Conservation (phyloP, 2,329 filamentous ascomycete genomes). For the Microcyclospora pomicola region DNA sequence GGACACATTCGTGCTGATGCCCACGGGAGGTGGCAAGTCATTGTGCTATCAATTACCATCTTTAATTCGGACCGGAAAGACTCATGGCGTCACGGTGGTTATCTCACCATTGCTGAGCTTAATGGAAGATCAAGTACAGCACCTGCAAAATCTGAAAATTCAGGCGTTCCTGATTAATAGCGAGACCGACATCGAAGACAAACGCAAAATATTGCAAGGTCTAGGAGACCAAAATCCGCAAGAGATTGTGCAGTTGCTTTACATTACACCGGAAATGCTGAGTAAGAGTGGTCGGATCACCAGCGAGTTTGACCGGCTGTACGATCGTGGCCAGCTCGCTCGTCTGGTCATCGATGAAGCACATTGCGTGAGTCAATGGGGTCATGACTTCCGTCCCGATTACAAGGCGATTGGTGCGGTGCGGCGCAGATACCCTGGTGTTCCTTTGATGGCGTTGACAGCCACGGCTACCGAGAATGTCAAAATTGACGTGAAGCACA, state of each 20-base stretch:
- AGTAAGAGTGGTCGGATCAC: conserved; percentile 62
- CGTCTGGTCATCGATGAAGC: conserved; percentile 94
- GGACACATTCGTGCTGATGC: conserved; percentile 93
- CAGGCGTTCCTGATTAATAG: conserved; percentile 72
- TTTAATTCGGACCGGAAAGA: conserved; percentile 66
- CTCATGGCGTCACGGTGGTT: conserved; percentile 76
- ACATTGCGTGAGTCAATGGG: conserved; percentile 99
- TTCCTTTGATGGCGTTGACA: conserved; percentile 88
- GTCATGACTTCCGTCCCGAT: conserved; percentile 91
- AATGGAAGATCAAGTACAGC: conserved; percentile 93
- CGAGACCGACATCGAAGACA: conserved; percentile 51
- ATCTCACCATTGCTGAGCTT: conserved; percentile 89
- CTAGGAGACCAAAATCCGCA: conserved; percentile 54
- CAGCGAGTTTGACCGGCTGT: conserved; percentile 51
- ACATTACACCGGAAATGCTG: conserved; percentile 95
- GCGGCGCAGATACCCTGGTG: conserved; percentile 55
- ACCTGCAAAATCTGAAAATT: conserved; percentile 61
- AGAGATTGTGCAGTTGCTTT: conserved; percentile 69
- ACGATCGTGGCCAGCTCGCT: conserved; percentile 59
- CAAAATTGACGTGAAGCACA: conserved; percentile 79
- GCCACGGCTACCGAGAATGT: conserved; percentile 92
- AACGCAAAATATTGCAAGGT: conserved; percentile 50
- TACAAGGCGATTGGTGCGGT: conserved; percentile 77
- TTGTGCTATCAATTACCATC: conserved; percentile 93
- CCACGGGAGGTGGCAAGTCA: conserved; percentile 92